Percentiles rank a stretch among this genome's conserved stretches.
Conservation (phyloP, 2,329 filamentous ascomycete genomes). For the Ophiostoma perfectum region DNA sequence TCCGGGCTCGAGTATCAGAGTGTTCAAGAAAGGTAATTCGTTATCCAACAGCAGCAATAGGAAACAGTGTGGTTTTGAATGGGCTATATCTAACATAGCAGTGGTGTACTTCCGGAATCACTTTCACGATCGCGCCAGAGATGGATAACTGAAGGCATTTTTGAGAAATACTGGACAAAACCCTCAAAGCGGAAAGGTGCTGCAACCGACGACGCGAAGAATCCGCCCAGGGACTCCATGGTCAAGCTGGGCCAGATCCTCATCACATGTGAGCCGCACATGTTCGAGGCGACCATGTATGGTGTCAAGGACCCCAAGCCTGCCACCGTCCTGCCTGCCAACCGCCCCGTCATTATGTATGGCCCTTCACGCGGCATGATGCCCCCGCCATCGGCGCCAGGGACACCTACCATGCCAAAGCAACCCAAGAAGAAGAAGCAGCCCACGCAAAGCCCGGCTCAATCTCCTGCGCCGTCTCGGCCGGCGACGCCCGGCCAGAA, state of each 20-base stretch:
- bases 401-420: slow-evolving; percentile 36
- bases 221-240: slow-evolving; percentile 67
- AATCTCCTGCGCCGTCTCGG: slow-evolving; percentile 27
- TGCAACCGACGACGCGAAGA: slow-evolving; percentile 57
- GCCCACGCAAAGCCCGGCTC: slow-evolving; percentile 27
- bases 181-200: slow-evolving; percentile 63
- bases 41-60: too few relatives aligned
- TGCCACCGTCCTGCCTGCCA: slow-evolving; percentile 37
- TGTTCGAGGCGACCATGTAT: slow-evolving; percentile 70
- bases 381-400: slow-evolving; percentile 39
- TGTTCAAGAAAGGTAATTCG: slow-evolving; percentile 62
- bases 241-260: slow-evolving; percentile 66
- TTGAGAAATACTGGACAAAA: slow-evolving; percentile 74
- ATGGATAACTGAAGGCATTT: slow-evolving; percentile 68
- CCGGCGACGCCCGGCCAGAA: slow-evolving; percentile 17
- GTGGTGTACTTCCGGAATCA: slow-evolving; percentile 69
- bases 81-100: slow-evolving; percentile 33
- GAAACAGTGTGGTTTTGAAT: neutral
- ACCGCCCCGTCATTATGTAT: slow-evolving; percentile 59
- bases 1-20: slow-evolving; percentile 64
- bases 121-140: slow-evolving; percentile 65
- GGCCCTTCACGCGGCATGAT: slow-evolving; percentile 59
- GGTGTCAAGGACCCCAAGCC: slow-evolving; percentile 61
- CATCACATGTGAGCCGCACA: slow-evolving; percentile 73
- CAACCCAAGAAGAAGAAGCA: slow-evolving; percentile 28